Conservation (phyloP, 306 rosid species). For the Spatholobus suberectus region DNA sequence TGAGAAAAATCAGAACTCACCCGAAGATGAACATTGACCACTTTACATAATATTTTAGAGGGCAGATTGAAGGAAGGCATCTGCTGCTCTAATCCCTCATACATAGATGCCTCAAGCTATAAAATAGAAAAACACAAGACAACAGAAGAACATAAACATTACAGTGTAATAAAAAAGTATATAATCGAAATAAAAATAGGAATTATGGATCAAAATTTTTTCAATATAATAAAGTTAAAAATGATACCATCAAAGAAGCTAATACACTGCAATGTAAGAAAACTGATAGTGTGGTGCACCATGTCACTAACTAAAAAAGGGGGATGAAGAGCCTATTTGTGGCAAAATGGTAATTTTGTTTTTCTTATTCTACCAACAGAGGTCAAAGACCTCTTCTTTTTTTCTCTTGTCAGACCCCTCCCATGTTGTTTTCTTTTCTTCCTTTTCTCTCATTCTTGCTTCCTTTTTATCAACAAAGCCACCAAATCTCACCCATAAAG, state of each 20-base stretch:
- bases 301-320: neutral
- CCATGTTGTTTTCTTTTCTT: neutral
- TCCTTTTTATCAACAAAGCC: neutral
- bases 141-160: neutral
- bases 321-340: neutral
- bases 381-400: neutral
- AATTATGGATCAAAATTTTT: neutral
- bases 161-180: neutral
- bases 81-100: conserved; percentile 31
- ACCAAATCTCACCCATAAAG: neutral
- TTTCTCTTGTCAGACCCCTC: neutral
- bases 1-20: conserved; percentile 16
- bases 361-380: neutral
- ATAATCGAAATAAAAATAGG: neutral
- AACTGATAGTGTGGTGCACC: neutral
- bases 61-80: conserved; percentile 29
- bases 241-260: neutral
- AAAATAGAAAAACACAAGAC: neutral
- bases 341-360: neutral
- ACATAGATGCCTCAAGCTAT: conserved; percentile 21
- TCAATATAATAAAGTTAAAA: neutral
- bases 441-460: neutral
- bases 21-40: conserved; percentile 27
- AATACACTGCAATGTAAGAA: neutral
- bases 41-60: conserved; percentile 26